Conservation (phyloP, 2,329 filamentous ascomycete genomes). For the Aureobasidium zeae region DNA sequence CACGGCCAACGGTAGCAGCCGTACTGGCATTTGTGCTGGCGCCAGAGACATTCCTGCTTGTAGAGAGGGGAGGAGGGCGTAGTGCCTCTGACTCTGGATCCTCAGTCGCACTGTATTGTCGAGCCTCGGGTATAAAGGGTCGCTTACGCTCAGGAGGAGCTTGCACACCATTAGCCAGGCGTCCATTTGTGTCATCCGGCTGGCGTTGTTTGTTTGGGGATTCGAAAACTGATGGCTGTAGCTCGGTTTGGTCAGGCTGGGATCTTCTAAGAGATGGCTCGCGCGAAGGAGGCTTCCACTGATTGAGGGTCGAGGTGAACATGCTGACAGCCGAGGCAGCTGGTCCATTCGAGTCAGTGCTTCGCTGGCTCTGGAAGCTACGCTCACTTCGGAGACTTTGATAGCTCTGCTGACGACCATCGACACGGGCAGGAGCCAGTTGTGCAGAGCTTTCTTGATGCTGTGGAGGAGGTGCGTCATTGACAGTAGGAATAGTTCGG, state of each 20-base stretch:
- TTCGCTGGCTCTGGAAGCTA: constrained; percentile 25
- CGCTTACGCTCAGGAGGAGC: constrained; percentile 51
- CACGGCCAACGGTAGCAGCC: constrained; percentile 7
- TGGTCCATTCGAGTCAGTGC: constrained; percentile 6
- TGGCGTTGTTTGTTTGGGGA: not conserved
- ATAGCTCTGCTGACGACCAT: constrained; percentile 27
- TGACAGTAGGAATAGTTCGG: not conserved
- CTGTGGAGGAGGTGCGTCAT: constrained; percentile 6
- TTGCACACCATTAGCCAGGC: constrained; percentile 7
- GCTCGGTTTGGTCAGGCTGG: not conserved
- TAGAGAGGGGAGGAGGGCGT: constrained; percentile 24
- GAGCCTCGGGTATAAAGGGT: constrained; percentile 53
- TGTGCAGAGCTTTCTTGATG: not conserved
- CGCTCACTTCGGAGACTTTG: constrained; percentile 26
- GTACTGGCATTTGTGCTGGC: constrained; percentile 8
- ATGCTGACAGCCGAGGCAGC: constrained; percentile 4
- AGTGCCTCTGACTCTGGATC: constrained; percentile 21
- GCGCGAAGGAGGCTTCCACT: constrained; percentile 16
- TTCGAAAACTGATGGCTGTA: constrained; percentile 7
- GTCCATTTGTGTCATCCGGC: constrained; percentile 20
- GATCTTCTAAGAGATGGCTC: constrained; percentile 5
- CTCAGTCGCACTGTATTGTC: constrained; percentile 20
- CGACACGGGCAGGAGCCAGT: constrained; percentile 4
- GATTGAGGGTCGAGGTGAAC: constrained; percentile 16
- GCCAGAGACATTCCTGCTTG: constrained; percentile 14